Conservation (phyloP, 2,329 filamentous ascomycete genomes). For the Xylaria sp. region DNA sequence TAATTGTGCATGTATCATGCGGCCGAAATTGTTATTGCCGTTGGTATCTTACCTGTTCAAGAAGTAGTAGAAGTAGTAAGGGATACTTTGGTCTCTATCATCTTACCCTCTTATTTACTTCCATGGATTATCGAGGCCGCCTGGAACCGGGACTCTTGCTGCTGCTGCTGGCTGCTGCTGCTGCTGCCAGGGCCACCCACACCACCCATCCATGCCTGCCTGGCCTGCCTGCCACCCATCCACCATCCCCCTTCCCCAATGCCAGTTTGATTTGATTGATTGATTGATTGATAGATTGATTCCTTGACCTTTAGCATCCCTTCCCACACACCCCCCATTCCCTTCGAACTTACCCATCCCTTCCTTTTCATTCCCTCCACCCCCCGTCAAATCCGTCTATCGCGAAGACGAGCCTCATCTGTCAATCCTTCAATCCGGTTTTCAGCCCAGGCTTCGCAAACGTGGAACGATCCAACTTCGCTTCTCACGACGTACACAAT, state of each 20-base stretch:
- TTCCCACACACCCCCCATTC: constrained; percentile 16
- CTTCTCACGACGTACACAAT: constrained; percentile 29
- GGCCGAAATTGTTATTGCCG: background rate
- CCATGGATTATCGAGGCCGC: background rate
- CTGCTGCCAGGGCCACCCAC: background rate
- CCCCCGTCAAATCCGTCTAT: constrained; percentile 14
- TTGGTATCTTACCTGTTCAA: too few relatives aligned
- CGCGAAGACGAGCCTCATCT: constrained; percentile 31
- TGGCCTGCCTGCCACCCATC: constrained; percentile 18
- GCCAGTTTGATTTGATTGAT: constrained; percentile 5
- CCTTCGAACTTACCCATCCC: constrained; percentile 5
- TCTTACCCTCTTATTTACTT: background rate
- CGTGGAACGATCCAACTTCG: constrained; percentile 31
- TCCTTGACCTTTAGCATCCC: constrained; percentile 13
- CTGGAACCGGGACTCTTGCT: background rate
- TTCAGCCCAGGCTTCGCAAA: constrained; percentile 29
- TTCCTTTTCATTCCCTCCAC: constrained; percentile 6
- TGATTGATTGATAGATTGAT: constrained; percentile 15
- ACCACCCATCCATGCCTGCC: background rate
- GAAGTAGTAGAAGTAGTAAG: too few relatives aligned
- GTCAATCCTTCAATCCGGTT: constrained; percentile 31
- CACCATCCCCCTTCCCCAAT: constrained; percentile 12
- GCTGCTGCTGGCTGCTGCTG: background rate
- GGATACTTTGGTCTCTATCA: background rate
- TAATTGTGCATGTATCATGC: background rate